Evolutionary conservation across 345 rosid genomes (phyloP), one percentile per base, ranked within the genome.

Genomic region (Populus nigra): DNA sequence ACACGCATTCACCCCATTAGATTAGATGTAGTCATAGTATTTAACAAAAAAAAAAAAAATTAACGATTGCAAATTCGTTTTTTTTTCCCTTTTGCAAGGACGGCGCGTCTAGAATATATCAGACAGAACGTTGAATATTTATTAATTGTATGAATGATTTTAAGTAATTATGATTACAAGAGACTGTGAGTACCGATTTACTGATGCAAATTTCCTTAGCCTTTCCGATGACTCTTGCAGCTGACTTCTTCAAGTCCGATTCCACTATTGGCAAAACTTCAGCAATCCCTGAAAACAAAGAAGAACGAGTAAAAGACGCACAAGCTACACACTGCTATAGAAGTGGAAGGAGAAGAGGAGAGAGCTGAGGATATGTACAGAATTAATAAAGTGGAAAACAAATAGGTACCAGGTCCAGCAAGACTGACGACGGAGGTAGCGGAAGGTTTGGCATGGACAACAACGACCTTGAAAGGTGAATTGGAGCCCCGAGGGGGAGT

Each of bases 401-500:
- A 12, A 4, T 4, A 73, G 71, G 2, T 69, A 92, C 98, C 99
- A 20, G 97, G 94, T 70, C 97, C 99, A 38, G 88, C 90, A 72
- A 92, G 84, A 68, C 91, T 92, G 39, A 96, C 78, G 76, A 79
- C 87, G 36, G 93, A 80, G 80, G 85, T 17, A 77, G 94, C 78
- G 81, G 87, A 25, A 67, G 97, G 97, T 84, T 91, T 96, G 74
- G 97, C 92, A 79, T 93, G 89, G 75, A 93, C 88, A 84, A 96
- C 74, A 65, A 91, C 72, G 79, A 96, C 95, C 80, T 88, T 89
- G 83, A 91, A 96, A n/a, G 90, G 97, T 73, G 77, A 76, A 83
- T 83, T 85, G 17, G 92, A 75, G 66, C 84, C 81, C 16, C 3
- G 15, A 41, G 72, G 83, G 4, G 92, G 91, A 72, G 84, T 75